Evolutionary conservation across 345 rosid species (phyloP).

Genomic region (Corymbia maculata): DNA sequence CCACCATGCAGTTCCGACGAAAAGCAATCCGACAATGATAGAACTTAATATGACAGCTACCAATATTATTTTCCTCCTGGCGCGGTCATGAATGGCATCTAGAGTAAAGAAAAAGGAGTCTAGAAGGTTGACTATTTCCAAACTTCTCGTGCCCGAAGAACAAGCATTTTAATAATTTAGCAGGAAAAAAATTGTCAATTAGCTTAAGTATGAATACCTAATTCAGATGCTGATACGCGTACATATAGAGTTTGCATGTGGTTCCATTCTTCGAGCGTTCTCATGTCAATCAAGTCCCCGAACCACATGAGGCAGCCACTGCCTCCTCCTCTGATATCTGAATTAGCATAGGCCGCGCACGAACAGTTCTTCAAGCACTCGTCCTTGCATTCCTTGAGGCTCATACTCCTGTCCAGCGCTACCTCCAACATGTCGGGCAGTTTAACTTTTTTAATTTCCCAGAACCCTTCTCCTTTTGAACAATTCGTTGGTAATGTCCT

Average conservation of each 20-base stretch:
- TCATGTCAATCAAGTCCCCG: not conserved
- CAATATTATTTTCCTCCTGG: not conserved
- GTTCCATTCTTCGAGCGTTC: not conserved
- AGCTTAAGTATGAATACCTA: not conserved
- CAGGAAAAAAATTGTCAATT: not conserved
- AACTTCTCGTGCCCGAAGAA: not conserved
- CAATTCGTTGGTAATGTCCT: not conserved
- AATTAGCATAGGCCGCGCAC: conserved; percentile 14
- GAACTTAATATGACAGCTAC: not conserved
- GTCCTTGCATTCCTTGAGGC: conserved; percentile 6
- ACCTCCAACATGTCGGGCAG: conserved; percentile 4
- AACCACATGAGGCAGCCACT: not conserved
- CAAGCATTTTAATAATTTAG: not conserved
- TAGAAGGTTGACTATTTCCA: not conserved
- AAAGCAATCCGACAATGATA: not conserved
- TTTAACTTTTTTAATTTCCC: not conserved
- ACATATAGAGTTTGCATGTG: not conserved
- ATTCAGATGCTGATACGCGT: not conserved
- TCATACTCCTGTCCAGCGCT: not conserved
- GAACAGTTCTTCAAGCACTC: conserved; percentile 12
- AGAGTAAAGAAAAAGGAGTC: not conserved
- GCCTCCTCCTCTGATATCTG: not conserved
- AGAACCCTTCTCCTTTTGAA: not conserved
- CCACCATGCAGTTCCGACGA: not conserved
- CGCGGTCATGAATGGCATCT: not conserved